Conservation (phyloP, 768 basidiomycete species). For the Leccinum broughii region DNA sequence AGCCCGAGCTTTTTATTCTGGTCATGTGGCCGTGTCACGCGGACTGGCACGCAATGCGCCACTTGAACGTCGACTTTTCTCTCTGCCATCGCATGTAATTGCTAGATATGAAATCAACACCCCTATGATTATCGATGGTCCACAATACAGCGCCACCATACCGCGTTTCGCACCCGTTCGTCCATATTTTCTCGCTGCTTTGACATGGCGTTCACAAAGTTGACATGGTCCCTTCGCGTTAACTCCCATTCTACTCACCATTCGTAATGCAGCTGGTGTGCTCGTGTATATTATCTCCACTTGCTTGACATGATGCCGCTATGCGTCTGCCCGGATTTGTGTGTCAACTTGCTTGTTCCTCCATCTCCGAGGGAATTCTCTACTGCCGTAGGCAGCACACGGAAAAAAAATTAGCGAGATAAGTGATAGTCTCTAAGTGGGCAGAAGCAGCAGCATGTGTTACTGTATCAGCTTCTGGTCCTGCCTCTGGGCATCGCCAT, state of each 20-base stretch:
- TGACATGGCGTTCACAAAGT: conserved; percentile 4
- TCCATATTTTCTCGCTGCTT: conserved; percentile 10
- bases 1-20: conserved; percentile 1
- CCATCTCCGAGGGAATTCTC: conserved; percentile 27
- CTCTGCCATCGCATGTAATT: conserved; percentile 17
- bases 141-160: conserved; percentile 3
- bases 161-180: conserved; percentile 12
- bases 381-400: conserved; percentile 14
- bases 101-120: conserved; percentile 31
- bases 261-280: conserved; percentile 1
- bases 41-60: conserved; percentile 14
- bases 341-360: not conserved
- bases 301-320: conserved; percentile 4
- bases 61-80: conserved; percentile 8
- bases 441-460: conserved; percentile 26
- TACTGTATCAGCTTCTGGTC: conserved; percentile 23
- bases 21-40: conserved; percentile 2
- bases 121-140: conserved; percentile 28
- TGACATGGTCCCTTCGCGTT: conserved; percentile 9
- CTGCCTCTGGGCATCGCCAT: conserved; percentile 26
- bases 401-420: conserved; percentile 23
- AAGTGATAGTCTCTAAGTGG: conserved; percentile 31
- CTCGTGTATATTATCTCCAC: conserved; percentile 9
- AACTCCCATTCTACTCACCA: conserved; percentile 7
- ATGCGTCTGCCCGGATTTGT: not conserved